Evolutionary conservation across 257 asterid genomes (phyloP).

Genomic region (Coffea canephora): DNA sequence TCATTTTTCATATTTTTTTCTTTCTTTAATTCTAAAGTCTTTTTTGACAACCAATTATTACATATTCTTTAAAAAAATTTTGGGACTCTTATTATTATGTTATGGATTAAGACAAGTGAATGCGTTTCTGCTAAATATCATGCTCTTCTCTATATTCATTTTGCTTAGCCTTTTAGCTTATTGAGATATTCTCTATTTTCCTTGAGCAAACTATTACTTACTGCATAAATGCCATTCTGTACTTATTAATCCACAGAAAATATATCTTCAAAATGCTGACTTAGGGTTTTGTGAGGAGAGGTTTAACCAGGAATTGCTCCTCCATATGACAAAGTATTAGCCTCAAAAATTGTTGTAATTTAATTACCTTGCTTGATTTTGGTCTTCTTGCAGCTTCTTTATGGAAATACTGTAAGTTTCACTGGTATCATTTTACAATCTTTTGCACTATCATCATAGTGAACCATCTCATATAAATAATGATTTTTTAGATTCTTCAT

Average conservation of each 20-base stretch:
- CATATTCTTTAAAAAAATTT: background rate
- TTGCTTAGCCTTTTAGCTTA: background rate
- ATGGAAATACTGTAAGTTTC: background rate
- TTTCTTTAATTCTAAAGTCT: background rate
- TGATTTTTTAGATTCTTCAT: background rate
- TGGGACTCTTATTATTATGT: background rate
- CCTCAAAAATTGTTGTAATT: background rate
- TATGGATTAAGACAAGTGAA: background rate
- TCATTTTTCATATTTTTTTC: background rate
- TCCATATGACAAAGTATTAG: background rate
- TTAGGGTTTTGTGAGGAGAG: too few species aligned
- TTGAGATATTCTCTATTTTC: too few species aligned
- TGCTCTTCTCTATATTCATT: background rate
- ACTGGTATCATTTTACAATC: too few species aligned
- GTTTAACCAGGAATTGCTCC: background rate
- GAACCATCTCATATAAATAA: background rate
- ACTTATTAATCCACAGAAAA: too few species aligned
- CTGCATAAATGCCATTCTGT: background rate
- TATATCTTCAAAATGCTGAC: too few species aligned
- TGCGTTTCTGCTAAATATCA: background rate
- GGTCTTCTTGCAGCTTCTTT: too few species aligned
- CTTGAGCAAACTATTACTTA: background rate
- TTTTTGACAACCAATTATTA: background rate
- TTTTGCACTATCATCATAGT: background rate
- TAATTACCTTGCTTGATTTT: too few species aligned